A percentile compares a stretch with the other conserved stretches of the same genome.
Conservation (phyloP, 2,329 filamentous ascomycete species). For the Leptographium flavum region DNA sequence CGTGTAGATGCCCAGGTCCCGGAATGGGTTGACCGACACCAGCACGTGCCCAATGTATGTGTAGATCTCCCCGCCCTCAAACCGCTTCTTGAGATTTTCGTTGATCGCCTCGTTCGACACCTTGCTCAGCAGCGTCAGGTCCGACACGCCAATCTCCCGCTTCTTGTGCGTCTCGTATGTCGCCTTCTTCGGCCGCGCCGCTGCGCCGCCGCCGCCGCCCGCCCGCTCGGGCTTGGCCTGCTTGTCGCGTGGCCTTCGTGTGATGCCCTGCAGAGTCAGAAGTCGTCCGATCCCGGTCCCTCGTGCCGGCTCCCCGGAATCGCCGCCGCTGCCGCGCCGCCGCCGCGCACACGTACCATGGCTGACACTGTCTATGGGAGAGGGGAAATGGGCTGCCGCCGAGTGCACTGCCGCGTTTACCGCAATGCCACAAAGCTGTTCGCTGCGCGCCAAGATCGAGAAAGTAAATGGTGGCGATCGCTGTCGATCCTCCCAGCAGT, state of each 20-base stretch:
- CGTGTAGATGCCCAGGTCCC: slow-evolving; percentile 95
- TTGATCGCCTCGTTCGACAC: slow-evolving; percentile 99
- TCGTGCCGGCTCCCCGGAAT: slow-evolving; percentile 10
- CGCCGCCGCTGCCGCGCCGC: slow-evolving; percentile 9
- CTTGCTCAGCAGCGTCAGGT: slow-evolving; percentile 94
- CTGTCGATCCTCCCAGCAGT: too few species aligned
- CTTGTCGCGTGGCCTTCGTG: slow-evolving; percentile 34
- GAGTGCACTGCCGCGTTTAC: too few species aligned
- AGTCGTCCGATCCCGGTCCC: neutral
- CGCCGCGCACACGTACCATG: neutral
- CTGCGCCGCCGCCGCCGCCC: slow-evolving; percentile 24
- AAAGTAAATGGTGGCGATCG: too few species aligned
- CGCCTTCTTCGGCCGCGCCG: slow-evolving; percentile 76
- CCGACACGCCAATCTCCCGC: slow-evolving; percentile 97
- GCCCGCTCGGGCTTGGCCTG: slow-evolving; percentile 26
- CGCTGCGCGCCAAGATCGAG: too few species aligned
- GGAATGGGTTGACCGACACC: slow-evolving; percentile 97
- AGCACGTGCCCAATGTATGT: slow-evolving; percentile 99
- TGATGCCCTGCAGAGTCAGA: slow-evolving; percentile 26
- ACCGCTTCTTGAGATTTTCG: slow-evolving; percentile 95
- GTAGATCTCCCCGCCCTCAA: slow-evolving; percentile 96
- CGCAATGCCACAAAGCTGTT: too few species aligned
- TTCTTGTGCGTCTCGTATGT: slow-evolving; percentile 94
- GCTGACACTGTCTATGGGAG: neutral
- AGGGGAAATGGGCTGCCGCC: neutral